Evolutionary conservation across 2,329 filamentous ascomycete species (phyloP), one percentile per base, ranked within the genome.

Genomic region (Chaetomium sp.): DNA sequence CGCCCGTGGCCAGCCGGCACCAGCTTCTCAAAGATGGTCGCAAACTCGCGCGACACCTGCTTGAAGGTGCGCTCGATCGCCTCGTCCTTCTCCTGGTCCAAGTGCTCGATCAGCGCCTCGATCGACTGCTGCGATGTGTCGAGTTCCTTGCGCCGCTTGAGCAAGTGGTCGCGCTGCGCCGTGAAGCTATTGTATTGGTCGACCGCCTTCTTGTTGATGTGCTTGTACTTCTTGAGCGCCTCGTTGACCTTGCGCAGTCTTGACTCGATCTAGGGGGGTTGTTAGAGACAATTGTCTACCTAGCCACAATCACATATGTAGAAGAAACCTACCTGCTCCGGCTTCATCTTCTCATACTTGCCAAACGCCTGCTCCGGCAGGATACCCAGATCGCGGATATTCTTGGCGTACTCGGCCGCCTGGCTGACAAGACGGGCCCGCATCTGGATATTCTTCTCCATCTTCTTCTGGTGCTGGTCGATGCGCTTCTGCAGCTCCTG

Each of bases 161-260:
- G 88, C 14, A 99, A 79, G 27, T 87, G 87, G 59, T 96, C 91
- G 55, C 95, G 87, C 72, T 96, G 90, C 50, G 86, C 88, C 6
- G 92, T 96, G 70, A 97, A 99, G 74, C 86, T 95, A 74, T 92
- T 95, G 76, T 97, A 99, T 71, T 99, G 94, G 72, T 99, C 95
- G 68, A 97, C 96, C 0, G 94, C 94, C 74, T 99, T 97, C 76
- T 97, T 99, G 81, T 99, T 99, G 74, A 99, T 91, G 66, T 96
- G 90, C 54, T 91, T 90, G 74, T 94, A 97, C 70, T 96, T 96
- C 75, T 97, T 97, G 53, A 97, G 78, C 0, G 88, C 85, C 64
- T 96, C 89, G 61, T 95, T 95, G 66, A 92, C 90, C 67, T 91
- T 95, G 73, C 94, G 91, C 32, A 97, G 82, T 55, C 86, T 85